Evolutionary conservation across 163 green algal genomes (phyloP), one percentile per base, ranked within the genome.

Genomic region (Chlorella variabilis): DNA sequence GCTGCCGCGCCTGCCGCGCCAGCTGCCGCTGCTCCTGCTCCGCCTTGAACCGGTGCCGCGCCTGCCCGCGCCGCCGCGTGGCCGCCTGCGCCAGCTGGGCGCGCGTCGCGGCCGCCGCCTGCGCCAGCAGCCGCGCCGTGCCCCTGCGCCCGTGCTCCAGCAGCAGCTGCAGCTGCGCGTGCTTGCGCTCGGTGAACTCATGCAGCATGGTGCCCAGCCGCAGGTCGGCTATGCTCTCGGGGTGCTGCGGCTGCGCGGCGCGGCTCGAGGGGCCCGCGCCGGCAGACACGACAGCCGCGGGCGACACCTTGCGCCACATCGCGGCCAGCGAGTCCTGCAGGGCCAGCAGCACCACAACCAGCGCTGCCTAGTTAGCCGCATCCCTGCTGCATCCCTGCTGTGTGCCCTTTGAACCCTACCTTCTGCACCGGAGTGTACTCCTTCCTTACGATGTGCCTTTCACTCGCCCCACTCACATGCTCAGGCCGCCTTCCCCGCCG

Each of bases 221-320:
- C n/a, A 87, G 54, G 77, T 87, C 83, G 27, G 83, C 83, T 21
- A 87, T 77, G 25, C 69, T 78, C 49, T 82, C 54, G 2, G 71
- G 82, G 17, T 29, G 56, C n/a, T 27, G 45, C 36, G n/a, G 23
- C 45, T 45, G 18, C 45, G 31, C 15, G 45, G 4, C 6, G 59
- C 59, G 7, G 29, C 59, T 6, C 45, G 18, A 15, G 7, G 49
- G 33, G 69, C 45, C 4, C 63, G 25, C n/a, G 59, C 21, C 33
- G 23, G 20, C n/a, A 39, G 25, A n/a, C n/a, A 41, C 54, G 25
- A 71, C n/a, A 33, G 31, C 31, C 34, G 23, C 65, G 36, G 18
- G n/a, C 13, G 18, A 34, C 34, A 75, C 23, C 11, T 42, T n/a
- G 25, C 38, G 15, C 75, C 73, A 78, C 75, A 87, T 69, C n/a